Evolutionary conservation across 352 stramenopile species (phyloP), one percentile per base, ranked within the genome.

Genomic region (Globisporangium splendens): DNA sequence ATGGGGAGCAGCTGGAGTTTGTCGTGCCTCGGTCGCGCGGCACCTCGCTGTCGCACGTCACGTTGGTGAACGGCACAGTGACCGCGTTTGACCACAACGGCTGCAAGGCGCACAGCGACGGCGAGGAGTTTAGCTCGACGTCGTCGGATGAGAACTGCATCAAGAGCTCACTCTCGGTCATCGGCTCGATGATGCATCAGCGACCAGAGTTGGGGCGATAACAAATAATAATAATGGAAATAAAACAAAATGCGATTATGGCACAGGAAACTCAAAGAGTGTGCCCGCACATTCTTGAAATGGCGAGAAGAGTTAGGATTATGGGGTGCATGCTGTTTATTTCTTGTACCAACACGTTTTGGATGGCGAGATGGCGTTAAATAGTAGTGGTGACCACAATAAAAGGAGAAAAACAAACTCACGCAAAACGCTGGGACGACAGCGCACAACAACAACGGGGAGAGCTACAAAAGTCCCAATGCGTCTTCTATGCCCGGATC

Each of bases 41-140:
- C 13, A 68, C 78, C 46, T 86, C 76, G 22, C 69, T 84, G 63
- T 84, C 73, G 21, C 66, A 79, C 39, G 12, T 77, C 17, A 64
- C 54, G 33, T 35, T 51, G 2, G 39, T 47, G 24, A 31, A 31
- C 24, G 24, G 24, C 24, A 31, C 24, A 10, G 20, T 11, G 5
- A 39, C 50, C 66, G 42, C 46, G 41, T 60, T 72, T 44, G 33
- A 70, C 54, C 51, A 64, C 28, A 61, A 63, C 38, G 50, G 70
- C 3, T 57, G 56, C 28, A 59, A 71, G 21, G 48, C 70, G 24
- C 72, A 76, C 44, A 82, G 69, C 39, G 76, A 86, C 31, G 70
- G 70, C 31, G 74, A 80, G 24, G 50, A 77, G 38, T 74, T 70
- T 21, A 76, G 75, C 55, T 80, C 75, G 2, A 62, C 63, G 8